Percentiles rank a stretch among this genome's conserved stretches.
phyloP scores from a whole-genome alignment of 2,329 filamentous ascomycete genomes.

The Biscogniauxia sp. region DNA sequence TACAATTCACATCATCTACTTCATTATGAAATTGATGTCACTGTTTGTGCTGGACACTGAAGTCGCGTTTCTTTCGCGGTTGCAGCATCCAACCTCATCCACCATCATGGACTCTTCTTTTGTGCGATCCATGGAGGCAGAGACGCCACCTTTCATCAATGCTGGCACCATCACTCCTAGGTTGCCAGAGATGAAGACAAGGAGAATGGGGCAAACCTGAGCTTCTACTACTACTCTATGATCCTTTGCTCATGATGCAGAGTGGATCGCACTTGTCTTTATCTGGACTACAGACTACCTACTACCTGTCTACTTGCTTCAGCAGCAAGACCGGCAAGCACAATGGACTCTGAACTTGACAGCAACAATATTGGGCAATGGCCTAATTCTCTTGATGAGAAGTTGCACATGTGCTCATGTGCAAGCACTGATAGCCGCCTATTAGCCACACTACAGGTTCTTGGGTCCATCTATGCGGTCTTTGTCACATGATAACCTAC shows the following conservation, averaged over 20 bases:
- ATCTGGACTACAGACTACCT: neutral
- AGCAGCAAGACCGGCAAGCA: too few species aligned
- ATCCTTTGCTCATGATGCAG: neutral
- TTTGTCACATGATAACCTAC: neutral
- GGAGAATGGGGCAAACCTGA: neutral
- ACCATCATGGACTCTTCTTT: neutral
- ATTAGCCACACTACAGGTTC: neutral
- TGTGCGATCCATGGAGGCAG: too few species aligned
- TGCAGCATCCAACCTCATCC: slow-evolving; percentile 1
- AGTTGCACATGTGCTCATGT: neutral
- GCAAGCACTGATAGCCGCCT: neutral
- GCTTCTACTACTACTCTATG: neutral
- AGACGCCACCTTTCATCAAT: neutral
- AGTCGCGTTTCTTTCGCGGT: too few species aligned
- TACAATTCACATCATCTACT: too few species aligned
- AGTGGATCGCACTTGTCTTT: neutral
- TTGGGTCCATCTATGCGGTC: neutral
- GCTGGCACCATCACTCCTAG: neutral
- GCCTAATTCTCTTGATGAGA: neutral
- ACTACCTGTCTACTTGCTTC: too few species aligned
- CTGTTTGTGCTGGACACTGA: too few species aligned
- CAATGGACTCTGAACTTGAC: too few species aligned
- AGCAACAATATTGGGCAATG: neutral
- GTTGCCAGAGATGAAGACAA: neutral
- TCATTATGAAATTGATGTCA: too few species aligned